Base-by-base conservation (phyloP, 768 basidiomycete genomes). In the Kwoniella sp. region DNA sequence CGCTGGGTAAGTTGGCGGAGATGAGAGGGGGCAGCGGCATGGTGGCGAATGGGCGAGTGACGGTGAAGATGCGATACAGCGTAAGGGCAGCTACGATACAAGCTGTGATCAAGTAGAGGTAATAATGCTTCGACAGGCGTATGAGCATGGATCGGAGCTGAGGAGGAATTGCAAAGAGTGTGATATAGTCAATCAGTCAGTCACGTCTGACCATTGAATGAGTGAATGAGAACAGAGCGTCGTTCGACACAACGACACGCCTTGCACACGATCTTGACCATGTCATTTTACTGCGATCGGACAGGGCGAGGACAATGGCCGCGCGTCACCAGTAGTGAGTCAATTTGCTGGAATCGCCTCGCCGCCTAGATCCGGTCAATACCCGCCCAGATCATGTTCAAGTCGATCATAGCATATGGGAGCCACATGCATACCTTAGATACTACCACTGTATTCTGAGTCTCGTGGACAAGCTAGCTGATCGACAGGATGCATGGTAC, bases 1-100 rank as follows among this genome's bases (percentile, higher is more conserved):
- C 34, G 20, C 61, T 17, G n/a, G 73, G 71, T n/a, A 75, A 56
- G 15, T 50, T 55, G 20, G 63, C 51, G 8, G 69, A 68, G n/a
- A 74, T 22, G 0, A 75, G 45, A 0, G 69, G 67, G 5, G 73
- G 63, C 26, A 71, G 12, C 17, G 60, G 64, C 68, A 69, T 69
- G 56, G 17, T 59, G 56, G 41, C 41, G 41, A 45, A 17, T 34
- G 34, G 17, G 20, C 20, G 4, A 17, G 3, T 45, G 9, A 17
- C 9, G 20, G 20, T 5, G 13, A 34, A 5, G 34, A 34, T 34
- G 9, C 41, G 41, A 45, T 9, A 17, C 20, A 45, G 20, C 3
- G 41, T 17, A 45, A 45, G 20, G 20, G 41, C 15, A 45, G 41
- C 17, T 17, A 45, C 4, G 15, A 45, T 45, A 17, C 41, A 45